Evolutionary conservation across 371 early-diverging fungal species (phyloP).

Genomic region (Quaeritorhiza haematococci): DNA sequence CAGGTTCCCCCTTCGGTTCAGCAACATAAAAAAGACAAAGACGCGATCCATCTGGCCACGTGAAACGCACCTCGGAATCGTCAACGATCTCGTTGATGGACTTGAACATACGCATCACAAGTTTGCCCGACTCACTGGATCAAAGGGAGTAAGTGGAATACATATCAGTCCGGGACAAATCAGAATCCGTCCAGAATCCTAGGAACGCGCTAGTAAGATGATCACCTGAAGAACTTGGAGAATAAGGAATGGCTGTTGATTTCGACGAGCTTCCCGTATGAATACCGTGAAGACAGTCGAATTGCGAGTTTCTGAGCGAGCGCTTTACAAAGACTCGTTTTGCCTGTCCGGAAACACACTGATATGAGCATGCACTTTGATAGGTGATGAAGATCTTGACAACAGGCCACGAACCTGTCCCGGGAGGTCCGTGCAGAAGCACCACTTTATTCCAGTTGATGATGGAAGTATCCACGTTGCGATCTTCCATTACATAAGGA

Average conservation of each 20-base stretch:
- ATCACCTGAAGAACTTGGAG: conserved; percentile 69
- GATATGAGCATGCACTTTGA: neutral
- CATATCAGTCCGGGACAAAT: conserved; percentile 5
- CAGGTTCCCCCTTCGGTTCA: conserved; percentile 12
- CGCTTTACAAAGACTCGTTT: conserved; percentile 61
- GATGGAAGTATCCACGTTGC: conserved; percentile 44
- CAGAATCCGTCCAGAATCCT: conserved; percentile 8
- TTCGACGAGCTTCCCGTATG: conserved; percentile 50
- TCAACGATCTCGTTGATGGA: neutral
- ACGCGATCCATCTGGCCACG: conserved; percentile 19
- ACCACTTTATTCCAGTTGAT: conserved; percentile 51
- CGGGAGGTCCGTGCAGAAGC: conserved; percentile 63
- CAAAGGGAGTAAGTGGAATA: neutral
- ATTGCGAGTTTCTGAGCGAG: conserved; percentile 61
- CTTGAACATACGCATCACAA: conserved; percentile 50
- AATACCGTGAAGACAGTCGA: conserved; percentile 41
- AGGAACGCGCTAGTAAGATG: conserved; percentile 7
- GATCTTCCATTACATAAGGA: conserved; percentile 18
- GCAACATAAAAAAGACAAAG: neutral
- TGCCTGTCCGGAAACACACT: conserved; percentile 50
- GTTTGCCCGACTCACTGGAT: conserved; percentile 48
- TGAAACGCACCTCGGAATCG: neutral
- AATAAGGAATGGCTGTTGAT: conserved; percentile 65
- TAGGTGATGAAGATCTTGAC: neutral
- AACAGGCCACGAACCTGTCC: conserved; percentile 10